Evolutionary conservation across 441 rosid species (phyloP), one percentile per base, ranked within the genome.

Genomic region (Jatropha podagrica): DNA sequence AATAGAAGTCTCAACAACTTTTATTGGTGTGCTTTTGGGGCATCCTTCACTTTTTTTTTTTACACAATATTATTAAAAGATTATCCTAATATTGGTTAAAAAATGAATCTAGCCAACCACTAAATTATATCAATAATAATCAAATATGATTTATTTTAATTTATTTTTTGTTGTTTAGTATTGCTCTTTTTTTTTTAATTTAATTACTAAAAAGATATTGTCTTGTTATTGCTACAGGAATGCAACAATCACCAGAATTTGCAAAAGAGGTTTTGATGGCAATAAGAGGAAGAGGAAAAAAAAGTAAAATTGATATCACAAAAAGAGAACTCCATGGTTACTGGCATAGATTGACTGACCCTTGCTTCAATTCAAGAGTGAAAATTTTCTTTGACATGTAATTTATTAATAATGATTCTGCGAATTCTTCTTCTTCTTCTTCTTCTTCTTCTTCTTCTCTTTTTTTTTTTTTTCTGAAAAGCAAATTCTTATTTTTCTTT

Each of bases 361-460:
- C 84, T 1, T 61, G 82, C 74, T 80, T 81, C 51, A 64, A 67
- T 58, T 81, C 86, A 63, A 87, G 86, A 62, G 41, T 80, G 15
- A 75, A 67, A 41, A 68, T 88, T 18, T 79, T 83, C 83, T 88
- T 88, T 75, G 79, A 88, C 85, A 46, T 88, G 91, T 85, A 85
- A 78, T 72, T 5, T 15, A 44, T 44, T 5, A 7, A 15, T 17
- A 5, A 26, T 59, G 38, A 26, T 56, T 0, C 27, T 56, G 61
- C 27, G n/a, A 10, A 23, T 59, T 59, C 14, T 3, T 51, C 49
- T 26, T 23, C 23, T 23, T 23, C 23, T 23, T 23, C 23, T 23
- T 23, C 23, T 23, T 23, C 23, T 23, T 23, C 23, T 23, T 23
- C 23, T 8, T 4, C 32, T 2, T 52, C 46, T 40, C 20, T 9